Evolutionary conservation across 257 asterid genomes (phyloP).

Genomic region (Nemophila menziesii): DNA sequence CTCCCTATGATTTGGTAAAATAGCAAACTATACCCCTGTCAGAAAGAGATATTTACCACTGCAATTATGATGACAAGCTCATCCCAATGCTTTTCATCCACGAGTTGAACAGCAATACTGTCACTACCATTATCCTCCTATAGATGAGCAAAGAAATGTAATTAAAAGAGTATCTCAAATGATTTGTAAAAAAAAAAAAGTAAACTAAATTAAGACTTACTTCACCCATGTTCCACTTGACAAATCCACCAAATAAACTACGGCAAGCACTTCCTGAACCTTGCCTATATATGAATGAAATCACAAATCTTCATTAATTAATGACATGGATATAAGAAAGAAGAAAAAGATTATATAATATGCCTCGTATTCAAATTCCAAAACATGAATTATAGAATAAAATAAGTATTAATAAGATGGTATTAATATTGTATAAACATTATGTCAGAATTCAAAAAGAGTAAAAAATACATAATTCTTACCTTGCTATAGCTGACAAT

Average conservation of each 20-base stretch:
- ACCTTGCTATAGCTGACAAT: constrained; percentile 97
- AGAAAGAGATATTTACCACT: constrained; percentile 36
- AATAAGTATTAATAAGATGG: background rate
- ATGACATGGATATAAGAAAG: background rate
- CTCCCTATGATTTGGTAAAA: no score
- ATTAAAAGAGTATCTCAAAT: constrained; percentile 2
- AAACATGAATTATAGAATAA: background rate
- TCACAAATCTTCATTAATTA: constrained; percentile 10
- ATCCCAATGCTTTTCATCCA: constrained; percentile 94
- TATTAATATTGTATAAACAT: background rate
- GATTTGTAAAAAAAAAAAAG: constrained; percentile 1
- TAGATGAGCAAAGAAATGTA: constrained; percentile 11
- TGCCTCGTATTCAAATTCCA: background rate
- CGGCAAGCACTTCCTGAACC: constrained; percentile 99
- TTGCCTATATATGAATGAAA: constrained; percentile 39
- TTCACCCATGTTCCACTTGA: constrained; percentile 98
- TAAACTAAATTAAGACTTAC: constrained; percentile 24
- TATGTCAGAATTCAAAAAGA: constrained; percentile 30
- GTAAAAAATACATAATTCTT: constrained; percentile 6
- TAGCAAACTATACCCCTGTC: background rate
- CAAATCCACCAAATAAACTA: constrained; percentile 96
- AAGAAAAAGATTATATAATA: no score
- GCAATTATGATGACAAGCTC: constrained; percentile 92
- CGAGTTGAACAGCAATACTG: constrained; percentile 89
- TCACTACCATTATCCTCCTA: constrained; percentile 86